A percentile compares a stretch with the other conserved stretches of the same genome.
phyloP scores from a whole-genome alignment of 345 rosid genomes.

The Iberis pinnata region DNA sequence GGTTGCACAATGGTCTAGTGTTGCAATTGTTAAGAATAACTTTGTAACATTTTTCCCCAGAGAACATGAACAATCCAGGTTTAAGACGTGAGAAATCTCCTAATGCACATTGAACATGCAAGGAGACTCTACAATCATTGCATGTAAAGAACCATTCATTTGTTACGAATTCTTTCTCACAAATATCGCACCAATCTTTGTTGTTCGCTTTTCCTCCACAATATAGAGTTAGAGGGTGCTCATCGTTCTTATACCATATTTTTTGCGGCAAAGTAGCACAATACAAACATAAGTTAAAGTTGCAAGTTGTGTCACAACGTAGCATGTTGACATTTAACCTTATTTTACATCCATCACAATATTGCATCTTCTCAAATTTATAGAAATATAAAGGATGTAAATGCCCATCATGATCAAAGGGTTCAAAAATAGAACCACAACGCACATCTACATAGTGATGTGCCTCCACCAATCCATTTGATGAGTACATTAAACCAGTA shows the following conservation, averaged over 20 bases:
- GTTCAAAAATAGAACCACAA: conserved; percentile 12
- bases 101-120: conserved; percentile 1
- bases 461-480: neutral
- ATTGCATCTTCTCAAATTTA: no score
- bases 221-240: conserved; percentile 11
- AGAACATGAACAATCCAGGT: neutral
- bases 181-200: neutral
- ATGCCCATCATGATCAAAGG: neutral
- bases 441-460: neutral
- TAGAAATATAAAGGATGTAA: conserved; percentile 8
- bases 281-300: neutral
- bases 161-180: neutral
- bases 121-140: neutral
- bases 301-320: neutral
- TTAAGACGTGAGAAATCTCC: conserved; percentile 12
- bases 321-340: neutral
- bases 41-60: no score
- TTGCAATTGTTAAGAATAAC: neutral
- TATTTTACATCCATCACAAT: neutral
- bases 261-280: neutral
- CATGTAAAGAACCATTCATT: conserved; percentile 1
- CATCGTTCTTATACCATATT: conserved; percentile 2
- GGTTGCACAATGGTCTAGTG: conserved; percentile 9
- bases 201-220: neutral
- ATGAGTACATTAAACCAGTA: neutral